phyloP scores from a whole-genome alignment of 1,284 basidiomycete species.

The Sutorius eximius region DNA sequence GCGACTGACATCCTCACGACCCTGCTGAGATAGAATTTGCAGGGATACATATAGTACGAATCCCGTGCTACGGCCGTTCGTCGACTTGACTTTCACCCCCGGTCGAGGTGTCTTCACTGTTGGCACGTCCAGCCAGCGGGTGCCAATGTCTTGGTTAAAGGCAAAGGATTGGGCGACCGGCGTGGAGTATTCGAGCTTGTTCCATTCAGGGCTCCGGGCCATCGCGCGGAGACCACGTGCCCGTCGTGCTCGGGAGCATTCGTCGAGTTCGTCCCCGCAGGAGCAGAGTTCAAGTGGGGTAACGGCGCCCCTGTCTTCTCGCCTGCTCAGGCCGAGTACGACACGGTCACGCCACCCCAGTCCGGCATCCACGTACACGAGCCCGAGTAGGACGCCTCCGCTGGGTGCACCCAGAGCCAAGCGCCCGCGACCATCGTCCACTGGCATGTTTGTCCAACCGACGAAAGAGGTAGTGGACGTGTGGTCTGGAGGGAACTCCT shows the following conservation, averaged over 20 bases:
- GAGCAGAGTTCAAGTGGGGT: constrained; percentile 6
- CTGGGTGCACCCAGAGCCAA: constrained; percentile 1
- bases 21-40: constrained; percentile 18
- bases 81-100: constrained; percentile 1
- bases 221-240: constrained; percentile 23
- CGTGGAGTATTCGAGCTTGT: constrained; percentile 31
- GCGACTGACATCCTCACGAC: constrained; percentile 8
- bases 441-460: constrained; percentile 12
- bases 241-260: constrained; percentile 6
- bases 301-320: constrained; percentile 7
- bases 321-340: constrained; percentile 3
- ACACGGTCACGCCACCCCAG: constrained; percentile 4
- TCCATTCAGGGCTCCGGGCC: constrained; percentile 30
- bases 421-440: constrained; percentile 14
- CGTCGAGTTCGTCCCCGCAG: constrained; percentile 8
- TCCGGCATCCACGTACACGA: constrained; percentile 1
- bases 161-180: constrained; percentile 31
- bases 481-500: constrained; percentile 4
- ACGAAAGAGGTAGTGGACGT: constrained; percentile 7
- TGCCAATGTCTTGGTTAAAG: constrained; percentile 33
- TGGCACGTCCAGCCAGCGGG: neutral
- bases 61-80: neutral
- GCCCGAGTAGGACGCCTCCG: neutral
- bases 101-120: neutral
- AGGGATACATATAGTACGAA: constrained; percentile 26